Evolutionary conservation across 2,329 filamentous ascomycete genomes (phyloP), one percentile per base, ranked within the genome.

Genomic region (Uncinocarpus reesii): DNA sequence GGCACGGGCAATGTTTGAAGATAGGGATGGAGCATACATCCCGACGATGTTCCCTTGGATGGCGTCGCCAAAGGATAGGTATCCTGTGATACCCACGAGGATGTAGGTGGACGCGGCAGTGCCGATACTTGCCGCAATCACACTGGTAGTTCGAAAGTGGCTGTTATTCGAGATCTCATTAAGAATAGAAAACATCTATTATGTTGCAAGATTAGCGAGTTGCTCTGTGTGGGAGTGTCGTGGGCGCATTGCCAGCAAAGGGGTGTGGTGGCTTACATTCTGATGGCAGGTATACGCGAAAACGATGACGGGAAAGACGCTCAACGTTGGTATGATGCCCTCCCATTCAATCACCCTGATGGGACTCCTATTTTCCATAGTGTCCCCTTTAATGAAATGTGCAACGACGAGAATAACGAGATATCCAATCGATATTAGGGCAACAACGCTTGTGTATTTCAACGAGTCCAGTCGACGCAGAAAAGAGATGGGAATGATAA

Each of bases 271-370:
- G 62, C 79, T 56, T 70, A 92, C 86, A 64, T 98, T 98, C 62
- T 98, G 92, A 66, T 98, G 92, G 64, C 92, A 98, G 1, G 92
- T 98, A 65, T 96, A 98, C n/a, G 90, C 92, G 72, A 98, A 98
- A 1, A 98, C 86, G 49, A 96, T 89, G 46, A 98, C 88, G 0
- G 92, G 92, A 55, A 98, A 79, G 53, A 85, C 89, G 57, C 86
- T 87, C 46, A 98, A 73, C 5, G 84, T 81, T 29, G 84, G 78
- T 7, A 94, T 74, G 2, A 86, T 75, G 6, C 90, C 86, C 36
- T 80, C 83, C 83, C 87, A 95, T 53, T 78, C 71, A 53, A 95
- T 74, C 24, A 87, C 70, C 42, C 84, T 79, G 51, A 98, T 79
- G 7, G 82, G 77, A 10, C 86, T 83, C 46, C 86, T 79, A 45